Conservation (phyloP, 2,329 filamentous ascomycete genomes). For the Fusarium napiforme region DNA sequence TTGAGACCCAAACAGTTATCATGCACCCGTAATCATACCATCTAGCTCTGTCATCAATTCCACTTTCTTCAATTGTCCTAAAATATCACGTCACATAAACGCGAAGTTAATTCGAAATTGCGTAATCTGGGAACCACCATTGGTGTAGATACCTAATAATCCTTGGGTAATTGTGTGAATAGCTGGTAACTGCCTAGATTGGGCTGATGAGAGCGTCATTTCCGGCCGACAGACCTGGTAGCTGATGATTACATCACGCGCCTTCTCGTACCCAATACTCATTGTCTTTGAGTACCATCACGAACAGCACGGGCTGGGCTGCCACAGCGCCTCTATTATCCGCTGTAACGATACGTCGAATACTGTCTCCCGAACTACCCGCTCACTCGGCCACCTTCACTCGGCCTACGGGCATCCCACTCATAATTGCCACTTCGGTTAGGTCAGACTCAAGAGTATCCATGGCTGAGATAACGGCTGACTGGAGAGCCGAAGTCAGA, state of each 20-base stretch:
- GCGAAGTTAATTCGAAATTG: too few relatives aligned
- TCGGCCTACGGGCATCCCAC: not conserved
- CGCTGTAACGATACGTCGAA: rapidly evolving
- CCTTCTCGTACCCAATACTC: rapidly evolving
- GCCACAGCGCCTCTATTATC: rapidly evolving
- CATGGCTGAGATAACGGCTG: rapidly evolving
- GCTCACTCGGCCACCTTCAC: rapidly evolving
- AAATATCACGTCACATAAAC: too few relatives aligned
- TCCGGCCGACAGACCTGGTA: not conserved
- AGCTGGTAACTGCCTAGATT: not conserved
- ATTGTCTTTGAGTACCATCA: not conserved
- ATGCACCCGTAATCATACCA: not conserved
- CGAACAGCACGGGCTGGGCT: not conserved
- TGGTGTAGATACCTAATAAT: not conserved
- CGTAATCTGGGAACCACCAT: rapidly evolving
- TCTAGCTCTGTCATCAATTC: too few relatives aligned
- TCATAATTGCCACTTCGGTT: rapidly evolving
- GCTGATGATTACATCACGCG: too few relatives aligned
- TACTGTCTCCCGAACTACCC: not conserved
- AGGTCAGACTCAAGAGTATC: not conserved
- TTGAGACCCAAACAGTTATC: not conserved
- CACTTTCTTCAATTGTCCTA: rapidly evolving
- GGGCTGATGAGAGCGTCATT: not conserved
- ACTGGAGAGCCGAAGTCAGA: too few relatives aligned
- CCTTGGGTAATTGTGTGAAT: not conserved